phyloP scores from a whole-genome alignment of 1,284 basidiomycete genomes.

The Takashimella tepidaria region DNA sequence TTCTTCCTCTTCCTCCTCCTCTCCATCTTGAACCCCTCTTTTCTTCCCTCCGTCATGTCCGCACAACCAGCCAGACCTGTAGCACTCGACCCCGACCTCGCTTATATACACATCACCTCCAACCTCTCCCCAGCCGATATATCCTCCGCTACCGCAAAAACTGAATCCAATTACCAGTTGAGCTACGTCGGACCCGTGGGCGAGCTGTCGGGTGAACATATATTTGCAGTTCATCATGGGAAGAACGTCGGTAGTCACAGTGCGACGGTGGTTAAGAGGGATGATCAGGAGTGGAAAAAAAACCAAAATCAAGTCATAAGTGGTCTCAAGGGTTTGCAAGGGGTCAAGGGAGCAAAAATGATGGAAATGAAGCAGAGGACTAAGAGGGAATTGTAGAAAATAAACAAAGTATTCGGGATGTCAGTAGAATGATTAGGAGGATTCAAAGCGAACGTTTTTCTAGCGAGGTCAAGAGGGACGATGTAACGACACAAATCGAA shows the following conservation, averaged over 20 bases:
- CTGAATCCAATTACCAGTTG: slow-evolving; percentile 4
- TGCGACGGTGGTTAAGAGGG: slow-evolving; percentile 7
- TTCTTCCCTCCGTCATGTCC: not conserved
- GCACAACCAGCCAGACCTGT: not conserved
- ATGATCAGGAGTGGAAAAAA: slow-evolving; percentile 13
- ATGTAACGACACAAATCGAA: too few relatives aligned
- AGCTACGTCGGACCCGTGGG: slow-evolving; percentile 38
- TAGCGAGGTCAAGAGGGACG: too few relatives aligned
- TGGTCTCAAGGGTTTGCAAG: slow-evolving; percentile 21
- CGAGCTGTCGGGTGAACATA: slow-evolving; percentile 40
- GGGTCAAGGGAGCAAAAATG: slow-evolving; percentile 29
- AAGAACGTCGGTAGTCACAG: not conserved
- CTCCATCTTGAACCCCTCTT: not conserved
- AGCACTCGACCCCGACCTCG: not conserved
- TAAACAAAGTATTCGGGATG: too few relatives aligned
- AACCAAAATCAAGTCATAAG: slow-evolving; percentile 11
- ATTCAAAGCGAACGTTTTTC: too few relatives aligned
- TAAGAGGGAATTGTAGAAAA: slow-evolving; percentile 27
- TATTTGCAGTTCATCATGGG: slow-evolving; percentile 29
- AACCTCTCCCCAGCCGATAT: not conserved
- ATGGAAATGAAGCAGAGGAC: slow-evolving; percentile 31
- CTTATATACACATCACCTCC: not conserved
- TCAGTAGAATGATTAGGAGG: too few relatives aligned
- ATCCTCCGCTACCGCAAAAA: not conserved
- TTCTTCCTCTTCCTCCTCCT: slow-evolving; percentile 2